phyloP scores from a whole-genome alignment of 2,329 filamentous ascomycete genomes.

The Cordyceps javanica region DNA sequence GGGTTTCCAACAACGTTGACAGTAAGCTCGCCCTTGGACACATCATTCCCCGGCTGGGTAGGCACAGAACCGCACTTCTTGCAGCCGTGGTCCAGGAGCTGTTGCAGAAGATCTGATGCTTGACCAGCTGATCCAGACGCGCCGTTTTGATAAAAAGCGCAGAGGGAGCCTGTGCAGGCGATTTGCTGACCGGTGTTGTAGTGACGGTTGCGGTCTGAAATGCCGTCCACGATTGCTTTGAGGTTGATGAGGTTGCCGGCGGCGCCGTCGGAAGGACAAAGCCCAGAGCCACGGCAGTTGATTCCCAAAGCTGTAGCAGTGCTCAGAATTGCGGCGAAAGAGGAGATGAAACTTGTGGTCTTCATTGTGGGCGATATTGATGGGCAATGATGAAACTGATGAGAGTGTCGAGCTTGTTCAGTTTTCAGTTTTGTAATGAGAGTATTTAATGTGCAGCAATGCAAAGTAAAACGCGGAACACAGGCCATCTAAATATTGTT shows the following conservation, averaged over 20 bases:
- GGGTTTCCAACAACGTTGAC: constrained; percentile 5
- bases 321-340: not conserved
- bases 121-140: constrained; percentile 5
- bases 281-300: constrained; percentile 17
- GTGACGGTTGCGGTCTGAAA: constrained; percentile 10
- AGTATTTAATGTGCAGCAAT: not conserved
- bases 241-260: constrained; percentile 13
- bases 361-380: not conserved
- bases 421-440: not conserved
- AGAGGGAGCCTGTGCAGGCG: constrained; percentile 13
- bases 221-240: constrained; percentile 14
- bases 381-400: not conserved
- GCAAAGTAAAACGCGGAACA: not conserved
- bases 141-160: constrained; percentile 12
- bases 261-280: constrained; percentile 13
- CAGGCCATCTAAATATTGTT: not conserved
- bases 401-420: not conserved
- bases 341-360: not conserved
- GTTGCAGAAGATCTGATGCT: not conserved
- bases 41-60: constrained; percentile 11
- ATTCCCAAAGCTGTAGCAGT: constrained; percentile 14
- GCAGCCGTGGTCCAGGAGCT: constrained; percentile 14
- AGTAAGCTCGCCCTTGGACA: constrained; percentile 11
- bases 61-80: constrained; percentile 13
- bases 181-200: constrained; percentile 15